Evolutionary conservation across 1,284 basidiomycete genomes (phyloP).

Genomic region (Tylopilus sp.): DNA sequence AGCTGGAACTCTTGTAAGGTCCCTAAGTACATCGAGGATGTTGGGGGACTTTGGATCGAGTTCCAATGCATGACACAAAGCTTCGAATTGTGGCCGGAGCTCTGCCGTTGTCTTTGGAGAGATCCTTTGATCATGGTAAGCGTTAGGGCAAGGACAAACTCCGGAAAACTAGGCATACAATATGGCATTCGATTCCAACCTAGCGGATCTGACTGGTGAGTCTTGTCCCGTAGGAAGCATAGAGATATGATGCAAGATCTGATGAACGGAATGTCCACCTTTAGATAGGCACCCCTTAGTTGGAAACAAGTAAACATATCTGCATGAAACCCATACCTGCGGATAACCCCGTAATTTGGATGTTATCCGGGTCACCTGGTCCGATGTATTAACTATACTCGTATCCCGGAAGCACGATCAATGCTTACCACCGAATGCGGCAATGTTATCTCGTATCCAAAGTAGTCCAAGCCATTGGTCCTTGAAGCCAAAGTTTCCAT

Average conservation of each 20-base stretch:
- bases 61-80: constrained; percentile 50
- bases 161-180: constrained; percentile 40
- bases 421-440: constrained; percentile 35
- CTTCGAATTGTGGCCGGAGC: constrained; percentile 58
- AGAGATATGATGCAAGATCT: constrained; percentile 67
- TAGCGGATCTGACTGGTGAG: constrained; percentile 64
- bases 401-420: constrained; percentile 50
- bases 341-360: constrained; percentile 64
- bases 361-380: constrained; percentile 47
- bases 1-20: constrained; percentile 41
- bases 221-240: constrained; percentile 49
- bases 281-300: not conserved
- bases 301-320: not conserved
- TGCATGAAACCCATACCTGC: constrained; percentile 44
- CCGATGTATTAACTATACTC: constrained; percentile 25
- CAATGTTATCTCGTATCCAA: constrained; percentile 27
- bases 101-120: constrained; percentile 53
- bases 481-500: constrained; percentile 77
- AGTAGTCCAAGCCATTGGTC: constrained; percentile 42
- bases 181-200: constrained; percentile 70
- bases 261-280: constrained; percentile 74
- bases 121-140: constrained; percentile 1
- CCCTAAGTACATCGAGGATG: constrained; percentile 48
- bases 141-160: not conserved
- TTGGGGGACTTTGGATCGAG: constrained; percentile 50